phyloP scores from a whole-genome alignment of 768 basidiomycete species.

The Russula abietina region DNA sequence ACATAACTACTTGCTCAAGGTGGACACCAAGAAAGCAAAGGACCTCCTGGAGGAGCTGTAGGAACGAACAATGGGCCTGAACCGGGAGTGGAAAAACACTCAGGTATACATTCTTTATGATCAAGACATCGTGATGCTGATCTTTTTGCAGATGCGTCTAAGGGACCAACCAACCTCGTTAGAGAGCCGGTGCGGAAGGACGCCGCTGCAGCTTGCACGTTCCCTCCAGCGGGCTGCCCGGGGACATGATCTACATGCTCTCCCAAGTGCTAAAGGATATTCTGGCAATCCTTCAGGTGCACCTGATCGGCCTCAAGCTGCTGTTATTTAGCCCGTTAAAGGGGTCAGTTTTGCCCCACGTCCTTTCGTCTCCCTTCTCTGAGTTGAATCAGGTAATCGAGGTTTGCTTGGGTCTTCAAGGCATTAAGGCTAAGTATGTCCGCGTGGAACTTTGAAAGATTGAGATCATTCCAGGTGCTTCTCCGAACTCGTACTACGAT shows the following conservation, averaged over 20 bases:
- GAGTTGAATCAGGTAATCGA: conserved; percentile 63
- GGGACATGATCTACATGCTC: no score
- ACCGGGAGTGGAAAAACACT: conserved; percentile 79
- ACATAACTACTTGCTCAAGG: conserved; percentile 83
- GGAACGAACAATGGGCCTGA: conserved; percentile 75
- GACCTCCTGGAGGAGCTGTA: conserved; percentile 69
- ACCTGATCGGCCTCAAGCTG: conserved; percentile 71
- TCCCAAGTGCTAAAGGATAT: conserved; percentile 52
- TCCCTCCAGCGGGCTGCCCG: no score
- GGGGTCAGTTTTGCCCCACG: conserved; percentile 48
- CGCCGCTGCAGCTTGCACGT: no score
- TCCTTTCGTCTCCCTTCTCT: conserved; percentile 13
- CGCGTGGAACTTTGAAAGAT: conserved; percentile 87
- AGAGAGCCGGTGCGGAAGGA: conserved; percentile 85
- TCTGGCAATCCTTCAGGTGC: conserved; percentile 82
- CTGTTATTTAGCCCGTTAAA: no score
- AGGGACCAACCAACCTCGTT: conserved; percentile 75
- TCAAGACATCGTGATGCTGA: not conserved
- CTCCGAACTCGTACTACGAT: conserved; percentile 67
- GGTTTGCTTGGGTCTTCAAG: conserved; percentile 64
- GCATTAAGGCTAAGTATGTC: conserved; percentile 89
- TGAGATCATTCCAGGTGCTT: conserved; percentile 70
- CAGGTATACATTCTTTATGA: conserved; percentile 47
- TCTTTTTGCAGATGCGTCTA: conserved; percentile 53
- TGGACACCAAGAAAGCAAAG: conserved; percentile 66